Base-by-base conservation (phyloP, 345 rosid species). In the Brassica napus region DNA sequence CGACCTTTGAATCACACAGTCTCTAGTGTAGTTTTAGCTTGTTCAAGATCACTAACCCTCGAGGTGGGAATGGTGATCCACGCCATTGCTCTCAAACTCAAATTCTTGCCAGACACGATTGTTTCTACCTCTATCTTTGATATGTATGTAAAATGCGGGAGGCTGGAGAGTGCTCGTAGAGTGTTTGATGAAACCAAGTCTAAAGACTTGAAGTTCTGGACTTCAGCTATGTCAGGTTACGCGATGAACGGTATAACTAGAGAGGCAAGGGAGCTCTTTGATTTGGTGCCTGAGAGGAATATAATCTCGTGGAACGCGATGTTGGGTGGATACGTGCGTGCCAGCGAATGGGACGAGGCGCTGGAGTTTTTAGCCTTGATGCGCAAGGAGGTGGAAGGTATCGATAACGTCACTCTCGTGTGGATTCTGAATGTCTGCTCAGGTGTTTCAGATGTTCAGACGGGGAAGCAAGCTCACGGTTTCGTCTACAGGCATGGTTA, bases 271-370 rank as follows among this genome's bases (percentile, higher is more conserved):
- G 81, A 87, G 47, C 89, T 94, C 52, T 94, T 94, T 67, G 82
- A 87, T 83, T 64, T 84, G 81, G 92, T 94, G 97, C 94, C 94
- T 7, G 89, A 87, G 65, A 82, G 88, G 62, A 92, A 88, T 82
- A 71, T 90, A 4, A 34, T 94, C 79, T 88, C 98, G 0, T 94
- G 97, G 96, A 94, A 92, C 60, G 90, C 90, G 15, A 89, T 94
- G 94, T 71, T 92, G 82, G 94, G 90, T 0, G 96, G 94, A 61
- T 92, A 92, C 79, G 85, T 79, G 78, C 85, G 73, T 49, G 81
- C 77, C 7, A 71, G 59, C 12, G 83, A 81, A 69, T 94, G 94
- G 97, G 88, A 90, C 58, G 89, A 87, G 75, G 97, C 94, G 35
- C 65, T 87, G 54, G 80, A 86, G 52, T 89, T 94, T 79, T 49